Conservation (phyloP, 352 stramenopile genomes). For the Phytophthora hybrid region DNA sequence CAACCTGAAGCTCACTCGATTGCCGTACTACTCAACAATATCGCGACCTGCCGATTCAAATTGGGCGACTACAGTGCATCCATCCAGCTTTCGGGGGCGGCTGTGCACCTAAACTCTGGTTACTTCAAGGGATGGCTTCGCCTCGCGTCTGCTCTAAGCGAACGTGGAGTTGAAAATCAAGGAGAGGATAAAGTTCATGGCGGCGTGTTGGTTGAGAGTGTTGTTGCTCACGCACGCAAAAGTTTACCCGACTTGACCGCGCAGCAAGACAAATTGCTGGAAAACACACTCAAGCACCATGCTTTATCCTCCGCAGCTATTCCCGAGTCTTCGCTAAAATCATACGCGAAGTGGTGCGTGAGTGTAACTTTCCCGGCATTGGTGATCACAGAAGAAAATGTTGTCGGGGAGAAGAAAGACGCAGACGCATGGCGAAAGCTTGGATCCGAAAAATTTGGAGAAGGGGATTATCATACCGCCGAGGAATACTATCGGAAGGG, state of each 20-base stretch:
- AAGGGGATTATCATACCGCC: conserved; percentile 11
- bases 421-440: conserved; percentile 24
- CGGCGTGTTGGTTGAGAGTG: background rate
- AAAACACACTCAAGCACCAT: background rate
- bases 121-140: conserved; percentile 38
- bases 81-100: conserved; percentile 32
- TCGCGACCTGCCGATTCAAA: conserved; percentile 34
- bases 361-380: background rate
- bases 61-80: conserved; percentile 18
- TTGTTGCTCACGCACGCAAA: conserved; percentile 7
- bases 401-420: background rate
- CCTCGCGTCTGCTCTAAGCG: conserved; percentile 23
- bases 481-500: conserved; percentile 27
- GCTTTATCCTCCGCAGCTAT: background rate
- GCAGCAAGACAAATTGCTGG: conserved; percentile 17
- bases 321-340: background rate
- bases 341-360: conserved; percentile 31
- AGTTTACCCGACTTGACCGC: conserved; percentile 3
- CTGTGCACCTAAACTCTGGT: conserved; percentile 18
- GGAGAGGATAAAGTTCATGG: background rate
- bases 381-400: background rate
- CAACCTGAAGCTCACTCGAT: conserved; percentile 17
- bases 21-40: conserved; percentile 32
- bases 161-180: background rate
- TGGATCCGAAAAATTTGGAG: conserved; percentile 19